Evolutionary conservation across 805 yeast species (phyloP).

Genomic region (Helenozyma rhizophorensis): DNA sequence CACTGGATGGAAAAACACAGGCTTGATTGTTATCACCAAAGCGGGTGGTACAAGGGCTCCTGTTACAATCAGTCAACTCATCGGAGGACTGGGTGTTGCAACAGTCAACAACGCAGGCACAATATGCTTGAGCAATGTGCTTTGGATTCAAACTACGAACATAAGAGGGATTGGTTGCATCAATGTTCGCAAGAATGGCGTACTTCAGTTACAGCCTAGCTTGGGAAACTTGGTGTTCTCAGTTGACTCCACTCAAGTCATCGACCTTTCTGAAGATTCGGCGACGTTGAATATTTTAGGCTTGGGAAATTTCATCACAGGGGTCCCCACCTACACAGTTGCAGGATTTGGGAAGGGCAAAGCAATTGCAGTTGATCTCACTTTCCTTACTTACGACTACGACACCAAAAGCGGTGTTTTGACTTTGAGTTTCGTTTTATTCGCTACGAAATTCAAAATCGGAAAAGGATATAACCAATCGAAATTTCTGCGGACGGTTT

Average conservation of each 20-base stretch:
- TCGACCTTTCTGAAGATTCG: slow-evolving; percentile 1
- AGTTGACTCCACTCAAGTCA: neutral
- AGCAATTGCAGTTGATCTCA: neutral
- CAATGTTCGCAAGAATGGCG: neutral
- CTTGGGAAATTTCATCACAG: neutral
- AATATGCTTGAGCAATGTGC: slow-evolving; percentile 22
- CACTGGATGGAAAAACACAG: slow-evolving; percentile 1
- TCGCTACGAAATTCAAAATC: neutral
- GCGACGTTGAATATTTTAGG: slow-evolving; percentile 1
- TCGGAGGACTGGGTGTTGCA: neutral
- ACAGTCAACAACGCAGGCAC: slow-evolving; percentile 23
- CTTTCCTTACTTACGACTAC: slow-evolving; percentile 2
- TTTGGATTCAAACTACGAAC: slow-evolving; percentile 18
- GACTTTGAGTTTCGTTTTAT: neutral
- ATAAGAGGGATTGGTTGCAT: slow-evolving; percentile 25
- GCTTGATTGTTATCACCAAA: neutral
- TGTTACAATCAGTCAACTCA: neutral
- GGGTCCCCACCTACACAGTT: neutral
- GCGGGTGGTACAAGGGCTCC: neutral
- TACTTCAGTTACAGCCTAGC: neutral
- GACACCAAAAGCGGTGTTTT: slow-evolving; percentile 6
- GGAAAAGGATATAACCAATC: neutral
- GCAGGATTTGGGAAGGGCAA: slow-evolving; percentile 3
- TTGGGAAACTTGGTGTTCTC: slow-evolving; percentile 1
- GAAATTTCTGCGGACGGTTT: neutral